Percentiles rank a stretch among this genome's conserved stretches.
Conservation (phyloP, 2,329 filamentous ascomycete genomes). For the Pezicula carpinea region DNA sequence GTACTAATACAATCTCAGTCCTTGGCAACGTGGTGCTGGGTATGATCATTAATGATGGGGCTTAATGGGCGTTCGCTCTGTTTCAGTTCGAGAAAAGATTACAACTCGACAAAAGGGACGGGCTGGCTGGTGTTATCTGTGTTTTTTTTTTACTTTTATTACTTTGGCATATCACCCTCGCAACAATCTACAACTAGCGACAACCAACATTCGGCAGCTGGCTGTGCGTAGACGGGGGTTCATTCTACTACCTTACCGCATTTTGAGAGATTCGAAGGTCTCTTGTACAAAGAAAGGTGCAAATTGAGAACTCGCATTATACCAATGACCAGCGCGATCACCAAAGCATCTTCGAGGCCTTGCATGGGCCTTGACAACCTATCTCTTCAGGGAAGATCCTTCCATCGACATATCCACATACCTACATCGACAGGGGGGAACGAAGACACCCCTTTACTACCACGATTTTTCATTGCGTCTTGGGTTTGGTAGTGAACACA, state of each 20-base stretch:
- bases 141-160: constrained; percentile 14
- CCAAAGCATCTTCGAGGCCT: neutral
- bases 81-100: constrained; percentile 5
- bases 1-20: constrained; percentile 33
- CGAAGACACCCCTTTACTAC: no score
- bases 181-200: constrained; percentile 4
- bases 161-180: constrained; percentile 11
- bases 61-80: constrained; percentile 23
- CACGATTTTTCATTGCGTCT: no score
- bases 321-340: neutral
- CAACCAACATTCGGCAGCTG: constrained; percentile 14
- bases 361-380: neutral
- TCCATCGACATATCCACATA: no score
- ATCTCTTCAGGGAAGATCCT: neutral
- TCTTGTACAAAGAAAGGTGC: neutral
- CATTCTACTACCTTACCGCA: neutral
- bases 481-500: no score
- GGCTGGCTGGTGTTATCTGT: constrained; percentile 25
- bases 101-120: constrained; percentile 15
- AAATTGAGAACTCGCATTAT: neutral
- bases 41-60: constrained; percentile 42
- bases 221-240: constrained; percentile 17
- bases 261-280: neutral
- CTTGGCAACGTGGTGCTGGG: constrained; percentile 53
- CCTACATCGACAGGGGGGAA: no score